Conservation (phyloP, 2,329 filamentous ascomycete genomes). For the Colletotrichum chrysophilum region DNA sequence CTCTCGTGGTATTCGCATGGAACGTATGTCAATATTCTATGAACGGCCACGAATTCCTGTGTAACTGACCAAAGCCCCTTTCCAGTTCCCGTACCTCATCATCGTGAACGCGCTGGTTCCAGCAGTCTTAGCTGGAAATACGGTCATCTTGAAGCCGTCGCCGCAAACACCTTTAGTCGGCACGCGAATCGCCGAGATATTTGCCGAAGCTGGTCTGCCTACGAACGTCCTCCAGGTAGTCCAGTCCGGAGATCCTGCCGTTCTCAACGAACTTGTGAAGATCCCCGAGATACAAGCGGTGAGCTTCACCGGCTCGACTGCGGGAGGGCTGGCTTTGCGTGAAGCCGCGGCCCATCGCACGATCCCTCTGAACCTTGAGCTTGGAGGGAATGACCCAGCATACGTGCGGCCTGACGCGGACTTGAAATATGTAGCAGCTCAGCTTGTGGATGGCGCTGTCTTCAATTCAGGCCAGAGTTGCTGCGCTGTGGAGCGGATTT, state of each 20-base stretch:
- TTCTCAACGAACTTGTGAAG: slow-evolving; percentile 64
- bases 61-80: no score
- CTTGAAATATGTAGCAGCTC: slow-evolving; percentile 70
- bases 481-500: not conserved
- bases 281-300: not conserved
- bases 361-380: not conserved
- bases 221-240: slow-evolving; percentile 50
- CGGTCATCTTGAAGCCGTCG: slow-evolving; percentile 73
- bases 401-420: slow-evolving; percentile 73
- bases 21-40: slow-evolving; percentile 51
- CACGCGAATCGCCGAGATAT: slow-evolving; percentile 67
- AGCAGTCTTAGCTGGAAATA: slow-evolving; percentile 57
- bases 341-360: not conserved
- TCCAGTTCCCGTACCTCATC: slow-evolving; percentile 58
- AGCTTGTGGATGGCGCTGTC: slow-evolving; percentile 74
- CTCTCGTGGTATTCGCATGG: slow-evolving; percentile 74
- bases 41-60: no score
- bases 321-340: not conserved
- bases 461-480: slow-evolving; percentile 58
- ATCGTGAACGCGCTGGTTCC: slow-evolving; percentile 75
- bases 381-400: slow-evolving; percentile 65
- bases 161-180: slow-evolving; percentile 68
- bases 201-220: slow-evolving; percentile 68
- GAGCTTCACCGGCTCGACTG: not conserved
- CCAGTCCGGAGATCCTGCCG: slow-evolving; percentile 54